Evolutionary conservation across 140 eudicot species (phyloP).

Genomic region (Bidens hawaiensis): DNA sequence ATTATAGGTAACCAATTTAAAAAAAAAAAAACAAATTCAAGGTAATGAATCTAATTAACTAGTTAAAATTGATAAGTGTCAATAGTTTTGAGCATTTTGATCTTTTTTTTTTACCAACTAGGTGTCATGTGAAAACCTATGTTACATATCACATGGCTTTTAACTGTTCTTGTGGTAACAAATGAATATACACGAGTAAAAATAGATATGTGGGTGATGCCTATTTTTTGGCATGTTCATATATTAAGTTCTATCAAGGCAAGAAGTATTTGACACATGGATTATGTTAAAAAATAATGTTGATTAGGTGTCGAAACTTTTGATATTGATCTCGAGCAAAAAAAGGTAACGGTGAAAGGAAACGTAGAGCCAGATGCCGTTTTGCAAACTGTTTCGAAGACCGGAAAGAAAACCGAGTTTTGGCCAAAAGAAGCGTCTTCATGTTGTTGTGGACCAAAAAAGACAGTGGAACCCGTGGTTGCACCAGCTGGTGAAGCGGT

Average conservation of each 20-base stretch:
- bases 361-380: constrained; percentile 73
- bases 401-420: constrained; percentile 69
- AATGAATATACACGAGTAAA: not conserved
- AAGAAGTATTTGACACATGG: not conserved
- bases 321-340: constrained; percentile 62
- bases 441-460: constrained; percentile 40
- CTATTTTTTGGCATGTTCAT: too few relatives aligned
- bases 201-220: not conserved
- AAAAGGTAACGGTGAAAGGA: constrained; percentile 83
- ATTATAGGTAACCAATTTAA: too few relatives aligned
- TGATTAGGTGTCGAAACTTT: constrained; percentile 67
- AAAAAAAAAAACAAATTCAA: too few relatives aligned
- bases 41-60: too few relatives aligned
- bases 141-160: too few relatives aligned
- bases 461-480: constrained; percentile 29
- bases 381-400: constrained; percentile 74
- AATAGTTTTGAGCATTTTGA: not conserved
- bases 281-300: not conserved
- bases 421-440: constrained; percentile 55
- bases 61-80: too few relatives aligned
- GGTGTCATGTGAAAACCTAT: not conserved
- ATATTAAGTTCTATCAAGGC: too few relatives aligned
- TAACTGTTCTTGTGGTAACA: not conserved
- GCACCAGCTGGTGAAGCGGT: constrained; percentile 27
- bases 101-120: too few relatives aligned